phyloP scores from a whole-genome alignment of 2,329 filamentous ascomycete species.

The Colletotrichum falcatum region DNA sequence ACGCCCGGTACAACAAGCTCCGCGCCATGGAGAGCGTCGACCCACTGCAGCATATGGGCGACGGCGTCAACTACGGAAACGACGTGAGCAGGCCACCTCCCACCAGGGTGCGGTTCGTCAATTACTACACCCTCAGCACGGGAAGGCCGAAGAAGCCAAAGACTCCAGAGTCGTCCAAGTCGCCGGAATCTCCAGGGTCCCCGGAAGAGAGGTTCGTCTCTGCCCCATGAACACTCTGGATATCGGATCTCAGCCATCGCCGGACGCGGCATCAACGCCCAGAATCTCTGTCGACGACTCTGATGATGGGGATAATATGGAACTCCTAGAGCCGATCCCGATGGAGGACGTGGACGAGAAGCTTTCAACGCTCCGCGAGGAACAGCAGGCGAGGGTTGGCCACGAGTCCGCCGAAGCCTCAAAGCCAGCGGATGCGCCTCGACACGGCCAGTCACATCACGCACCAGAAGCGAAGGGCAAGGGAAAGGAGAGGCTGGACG shows the following conservation, averaged over 20 bases:
- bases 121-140: slow-evolving; percentile 91
- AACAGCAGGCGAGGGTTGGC: slow-evolving; percentile 10
- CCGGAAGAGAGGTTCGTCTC: neutral
- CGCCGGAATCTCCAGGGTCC: slow-evolving; percentile 11
- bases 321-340: slow-evolving; percentile 18
- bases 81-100: slow-evolving; percentile 47
- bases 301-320: slow-evolving; percentile 47
- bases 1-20: slow-evolving; percentile 75
- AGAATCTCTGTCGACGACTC: slow-evolving; percentile 60
- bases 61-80: slow-evolving; percentile 40
- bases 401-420: neutral
- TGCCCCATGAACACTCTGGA: slow-evolving; percentile 9
- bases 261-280: slow-evolving; percentile 48
- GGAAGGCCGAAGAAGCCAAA: slow-evolving; percentile 72
- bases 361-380: slow-evolving; percentile 28
- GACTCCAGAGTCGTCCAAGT: slow-evolving; percentile 39
- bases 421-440: neutral
- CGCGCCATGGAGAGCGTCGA: slow-evolving; percentile 79
- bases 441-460: neutral
- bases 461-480: slow-evolving; percentile 26
- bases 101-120: slow-evolving; percentile 81
- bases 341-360: slow-evolving; percentile 20
- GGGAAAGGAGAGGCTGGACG: slow-evolving; percentile 1
- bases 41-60: slow-evolving; percentile 55
- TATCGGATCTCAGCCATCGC: slow-evolving; percentile 24